phyloP scores from a whole-genome alignment of 2,329 filamentous ascomycete species.

The Thermochaetoides dissita region DNA sequence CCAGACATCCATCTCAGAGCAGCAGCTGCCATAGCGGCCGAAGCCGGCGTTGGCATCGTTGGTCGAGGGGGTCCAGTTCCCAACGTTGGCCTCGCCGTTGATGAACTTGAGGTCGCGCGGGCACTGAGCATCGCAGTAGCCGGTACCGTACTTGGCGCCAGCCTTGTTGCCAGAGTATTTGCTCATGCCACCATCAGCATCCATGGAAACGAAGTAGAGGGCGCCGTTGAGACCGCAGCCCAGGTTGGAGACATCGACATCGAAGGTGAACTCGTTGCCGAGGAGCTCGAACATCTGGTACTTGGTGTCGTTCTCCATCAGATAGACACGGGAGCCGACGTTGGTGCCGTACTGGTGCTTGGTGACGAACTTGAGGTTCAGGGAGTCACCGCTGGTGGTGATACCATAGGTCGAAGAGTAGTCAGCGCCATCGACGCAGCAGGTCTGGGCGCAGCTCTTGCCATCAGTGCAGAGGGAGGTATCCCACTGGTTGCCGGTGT shows the following conservation, averaged over 20 bases:
- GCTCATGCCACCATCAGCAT: slow-evolving; percentile 38
- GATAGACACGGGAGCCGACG: slow-evolving; percentile 45
- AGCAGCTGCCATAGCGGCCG: slow-evolving; percentile 42
- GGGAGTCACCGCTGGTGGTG: slow-evolving; percentile 33
- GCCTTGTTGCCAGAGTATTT: slow-evolving; percentile 37
- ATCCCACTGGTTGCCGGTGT: slow-evolving; percentile 38
- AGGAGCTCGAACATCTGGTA: slow-evolving; percentile 54
- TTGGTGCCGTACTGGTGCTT: slow-evolving; percentile 32
- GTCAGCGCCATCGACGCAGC: slow-evolving; percentile 40
- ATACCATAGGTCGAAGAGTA: slow-evolving; percentile 40
- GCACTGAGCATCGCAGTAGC: slow-evolving; percentile 41
- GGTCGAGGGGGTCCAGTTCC: slow-evolving; percentile 35
- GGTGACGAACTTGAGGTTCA: slow-evolving; percentile 45
- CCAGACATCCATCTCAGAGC: slow-evolving; percentile 46
- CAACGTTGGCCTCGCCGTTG: slow-evolving; percentile 39
- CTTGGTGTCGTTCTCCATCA: slow-evolving; percentile 45
- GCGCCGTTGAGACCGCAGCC: slow-evolving; percentile 60
- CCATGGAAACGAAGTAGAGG: slow-evolving; percentile 52
- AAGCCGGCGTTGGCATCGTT: slow-evolving; percentile 41
- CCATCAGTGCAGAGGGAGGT: slow-evolving; percentile 26
- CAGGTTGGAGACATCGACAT: slow-evolving; percentile 54
- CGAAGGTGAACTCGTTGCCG: slow-evolving; percentile 58
- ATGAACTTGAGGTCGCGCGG: slow-evolving; percentile 45
- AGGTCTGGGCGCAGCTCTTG: slow-evolving; percentile 32
- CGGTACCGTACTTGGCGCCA: slow-evolving; percentile 42